phyloP scores from a whole-genome alignment of 352 stramenopile species.

The Globisporangium polare region DNA sequence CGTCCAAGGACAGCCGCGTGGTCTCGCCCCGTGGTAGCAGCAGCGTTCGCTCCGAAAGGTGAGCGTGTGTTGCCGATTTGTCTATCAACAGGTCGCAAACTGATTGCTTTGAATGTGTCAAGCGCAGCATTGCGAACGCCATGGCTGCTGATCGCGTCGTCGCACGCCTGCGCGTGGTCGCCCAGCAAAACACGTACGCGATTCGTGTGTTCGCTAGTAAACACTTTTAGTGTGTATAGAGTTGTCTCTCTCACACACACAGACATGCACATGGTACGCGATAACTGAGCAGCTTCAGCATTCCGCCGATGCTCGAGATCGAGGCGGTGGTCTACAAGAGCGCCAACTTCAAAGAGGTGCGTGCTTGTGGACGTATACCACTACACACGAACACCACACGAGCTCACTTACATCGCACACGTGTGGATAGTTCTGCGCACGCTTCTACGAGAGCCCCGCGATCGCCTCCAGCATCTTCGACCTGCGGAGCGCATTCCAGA shows the following conservation, averaged over 20 bases:
- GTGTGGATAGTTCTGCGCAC: slow-evolving; percentile 38
- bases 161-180: slow-evolving; percentile 38
- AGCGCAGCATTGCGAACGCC: slow-evolving; percentile 36
- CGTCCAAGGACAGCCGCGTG: slow-evolving; percentile 20
- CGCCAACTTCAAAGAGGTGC: slow-evolving; percentile 54
- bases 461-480: slow-evolving; percentile 31
- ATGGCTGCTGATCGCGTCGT: slow-evolving; percentile 46
- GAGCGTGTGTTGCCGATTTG: background rate
- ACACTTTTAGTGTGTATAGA: no score
- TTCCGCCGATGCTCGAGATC: slow-evolving; percentile 45
- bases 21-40: slow-evolving; percentile 18
- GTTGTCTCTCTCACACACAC: no score
- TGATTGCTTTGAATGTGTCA: no score
- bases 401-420: background rate
- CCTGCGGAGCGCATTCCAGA: slow-evolving; percentile 44
- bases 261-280: background rate
- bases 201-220: background rate
- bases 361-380: slow-evolving; percentile 9
- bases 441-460: slow-evolving; percentile 43
- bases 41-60: slow-evolving; percentile 37
- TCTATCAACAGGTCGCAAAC: no score
- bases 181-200: slow-evolving; percentile 41
- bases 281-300: slow-evolving; percentile 26
- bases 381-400: background rate
- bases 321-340: slow-evolving; percentile 52